These are phyloP conservation scores for Pelargonium cotyledonis DNA, from an alignment of 441 rosid genomes.

Conservation along the genomic window DNA sequence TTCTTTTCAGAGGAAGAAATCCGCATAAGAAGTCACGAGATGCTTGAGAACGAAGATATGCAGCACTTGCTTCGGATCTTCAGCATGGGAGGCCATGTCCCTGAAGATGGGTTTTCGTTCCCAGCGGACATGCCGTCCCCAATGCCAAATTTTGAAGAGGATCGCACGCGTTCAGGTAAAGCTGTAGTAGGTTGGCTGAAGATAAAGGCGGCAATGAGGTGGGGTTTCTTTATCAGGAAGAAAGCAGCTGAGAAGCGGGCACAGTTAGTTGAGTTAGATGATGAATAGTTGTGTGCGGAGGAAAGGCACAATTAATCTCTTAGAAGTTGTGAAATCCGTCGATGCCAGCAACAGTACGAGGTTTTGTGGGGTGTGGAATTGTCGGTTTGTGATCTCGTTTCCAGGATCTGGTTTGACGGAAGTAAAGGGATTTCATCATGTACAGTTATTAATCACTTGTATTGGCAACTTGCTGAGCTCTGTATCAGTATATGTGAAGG, in stretches of 20 bases:
- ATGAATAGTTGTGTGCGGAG: neutral
- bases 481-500: neutral
- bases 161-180: conserved; percentile 68
- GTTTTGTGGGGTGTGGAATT: neutral
- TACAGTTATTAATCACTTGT: neutral
- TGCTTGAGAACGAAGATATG: conserved; percentile 98
- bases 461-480: neutral
- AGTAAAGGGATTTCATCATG: neutral
- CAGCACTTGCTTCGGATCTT: conserved; percentile 77
- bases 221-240: conserved; percentile 96
- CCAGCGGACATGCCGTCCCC: conserved; percentile 61
- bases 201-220: conserved; percentile 98
- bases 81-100: conserved; percentile 68
- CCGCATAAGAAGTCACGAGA: conserved; percentile 79
- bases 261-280: conserved; percentile 20
- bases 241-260: conserved; percentile 99
- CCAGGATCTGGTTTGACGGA: neutral
- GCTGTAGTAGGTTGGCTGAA: conserved; percentile 98
- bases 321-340: neutral
- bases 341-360: neutral
- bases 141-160: conserved; percentile 72
- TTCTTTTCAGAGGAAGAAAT: conserved; percentile 86
- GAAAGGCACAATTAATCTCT: neutral
- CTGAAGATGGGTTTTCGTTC: conserved; percentile 66
- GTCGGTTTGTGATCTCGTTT: neutral